These are phyloP conservation scores for Immersiporthe knoxdaviesiana DNA, from an alignment of 2,329 filamentous ascomycete genomes.

Conservation along the genomic window DNA sequence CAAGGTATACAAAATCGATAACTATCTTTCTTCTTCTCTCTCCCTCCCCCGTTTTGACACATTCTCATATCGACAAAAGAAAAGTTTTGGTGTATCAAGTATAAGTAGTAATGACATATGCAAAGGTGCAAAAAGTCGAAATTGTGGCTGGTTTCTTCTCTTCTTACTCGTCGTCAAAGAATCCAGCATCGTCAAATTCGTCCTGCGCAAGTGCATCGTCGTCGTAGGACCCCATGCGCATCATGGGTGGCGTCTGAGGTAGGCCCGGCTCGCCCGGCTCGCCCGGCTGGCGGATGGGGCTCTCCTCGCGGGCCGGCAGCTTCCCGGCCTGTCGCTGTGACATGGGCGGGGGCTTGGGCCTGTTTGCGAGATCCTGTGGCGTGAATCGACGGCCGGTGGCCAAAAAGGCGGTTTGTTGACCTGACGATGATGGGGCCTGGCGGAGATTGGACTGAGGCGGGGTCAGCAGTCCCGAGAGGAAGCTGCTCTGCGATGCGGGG, in stretches of 20 bases:
- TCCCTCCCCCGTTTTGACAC: neutral
- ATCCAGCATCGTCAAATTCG: constrained; percentile 63
- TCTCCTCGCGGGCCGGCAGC: constrained; percentile 40
- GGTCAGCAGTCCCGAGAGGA: constrained; percentile 81
- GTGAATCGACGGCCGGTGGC: constrained; percentile 63
- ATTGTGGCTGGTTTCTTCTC: no score
- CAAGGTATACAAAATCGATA: neutral
- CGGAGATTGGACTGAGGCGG: constrained; percentile 79
- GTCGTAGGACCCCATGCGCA: constrained; percentile 62
- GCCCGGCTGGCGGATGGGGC: constrained; percentile 48
- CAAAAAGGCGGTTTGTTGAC: constrained; percentile 61
- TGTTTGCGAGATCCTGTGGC: constrained; percentile 51
- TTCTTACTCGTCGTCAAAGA: constrained; percentile 40
- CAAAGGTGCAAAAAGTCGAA: no score
- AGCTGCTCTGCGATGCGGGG: constrained; percentile 56
- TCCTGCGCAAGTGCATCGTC: constrained; percentile 59
- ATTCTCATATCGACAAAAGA: constrained; percentile 21
- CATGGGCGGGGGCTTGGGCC: constrained; percentile 38
- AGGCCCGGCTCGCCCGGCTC: constrained; percentile 41
- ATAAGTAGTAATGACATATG: neutral
- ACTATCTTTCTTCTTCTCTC: neutral
- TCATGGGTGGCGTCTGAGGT: constrained; percentile 65
- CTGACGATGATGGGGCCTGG: constrained; percentile 57
- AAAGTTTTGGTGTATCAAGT: constrained; percentile 6
- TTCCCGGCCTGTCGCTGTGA: constrained; percentile 46